Conservation (phyloP, 2,329 filamentous ascomycete species). For the Fusarium coffeatum region DNA sequence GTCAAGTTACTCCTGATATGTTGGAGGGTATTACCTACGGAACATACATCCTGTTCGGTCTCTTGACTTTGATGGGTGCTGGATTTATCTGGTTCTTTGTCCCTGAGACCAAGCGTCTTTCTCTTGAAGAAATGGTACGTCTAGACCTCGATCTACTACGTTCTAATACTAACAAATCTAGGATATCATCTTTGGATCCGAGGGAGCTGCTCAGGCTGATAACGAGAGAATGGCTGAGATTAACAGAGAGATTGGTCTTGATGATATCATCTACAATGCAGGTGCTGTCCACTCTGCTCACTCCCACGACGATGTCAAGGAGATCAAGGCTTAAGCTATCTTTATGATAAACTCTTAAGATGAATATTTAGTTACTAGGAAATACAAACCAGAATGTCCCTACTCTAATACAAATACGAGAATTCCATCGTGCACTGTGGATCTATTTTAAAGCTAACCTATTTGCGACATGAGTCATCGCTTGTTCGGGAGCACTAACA, state of each 20-base stretch:
- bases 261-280: neutral
- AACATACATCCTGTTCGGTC: slow-evolving; percentile 77
- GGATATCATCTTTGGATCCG: slow-evolving; percentile 75
- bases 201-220: slow-evolving; percentile 74
- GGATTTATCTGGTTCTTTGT: slow-evolving; percentile 72
- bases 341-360: neutral
- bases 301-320: neutral
- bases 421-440: neutral
- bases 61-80: slow-evolving; percentile 71
- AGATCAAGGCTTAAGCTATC: neutral
- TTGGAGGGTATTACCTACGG: slow-evolving; percentile 73
- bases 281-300: neutral
- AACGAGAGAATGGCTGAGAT: slow-evolving; percentile 79
- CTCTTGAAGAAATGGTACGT: slow-evolving; percentile 71
- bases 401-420: neutral
- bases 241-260: slow-evolving; percentile 74
- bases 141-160: no score
- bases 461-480: neutral
- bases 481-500: neutral
- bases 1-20: slow-evolving; percentile 77
- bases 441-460: neutral
- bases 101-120: slow-evolving; percentile 72
- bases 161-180: slow-evolving; percentile 35
- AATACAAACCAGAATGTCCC: neutral
- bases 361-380: neutral